Percentiles rank a stretch among this genome's conserved stretches.
Conservation (phyloP, 2,329 filamentous ascomycete species). For the Paraphoma chrysanthemicola region DNA sequence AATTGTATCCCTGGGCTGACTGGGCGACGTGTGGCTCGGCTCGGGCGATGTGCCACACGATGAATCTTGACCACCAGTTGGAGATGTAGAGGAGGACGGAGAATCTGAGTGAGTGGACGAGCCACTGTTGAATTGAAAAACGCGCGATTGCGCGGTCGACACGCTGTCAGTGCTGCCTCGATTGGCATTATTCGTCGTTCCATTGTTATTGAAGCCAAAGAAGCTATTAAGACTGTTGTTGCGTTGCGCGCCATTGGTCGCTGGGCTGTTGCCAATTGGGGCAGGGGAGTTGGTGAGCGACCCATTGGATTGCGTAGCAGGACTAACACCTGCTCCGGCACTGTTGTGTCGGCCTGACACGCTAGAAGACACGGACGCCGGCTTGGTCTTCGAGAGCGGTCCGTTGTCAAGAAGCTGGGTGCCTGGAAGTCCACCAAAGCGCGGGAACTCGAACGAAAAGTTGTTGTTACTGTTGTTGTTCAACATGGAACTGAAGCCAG, state of each 20-base stretch:
- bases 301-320: slow-evolving; percentile 36
- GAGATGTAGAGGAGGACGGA: slow-evolving; percentile 60
- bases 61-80: slow-evolving; percentile 58
- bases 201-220: slow-evolving; percentile 30
- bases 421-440: slow-evolving; percentile 78
- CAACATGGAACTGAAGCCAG: slow-evolving; percentile 54
- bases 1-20: slow-evolving; percentile 68
- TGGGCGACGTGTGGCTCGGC: slow-evolving; percentile 75
- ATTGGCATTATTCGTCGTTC: slow-evolving; percentile 11
- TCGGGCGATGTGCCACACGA: slow-evolving; percentile 81
- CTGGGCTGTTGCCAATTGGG: slow-evolving; percentile 38
- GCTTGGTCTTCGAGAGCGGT: slow-evolving; percentile 45
- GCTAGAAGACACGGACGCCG: slow-evolving; percentile 27
- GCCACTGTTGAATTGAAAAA: slow-evolving; percentile 60
- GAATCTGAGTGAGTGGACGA: slow-evolving; percentile 57
- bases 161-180: slow-evolving; percentile 53
- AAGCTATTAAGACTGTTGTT: slow-evolving; percentile 39
- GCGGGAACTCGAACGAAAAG: slow-evolving; percentile 96
- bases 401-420: slow-evolving; percentile 60
- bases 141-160: slow-evolving; percentile 50
- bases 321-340: slow-evolving; percentile 45
- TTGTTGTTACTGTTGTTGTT: slow-evolving; percentile 72
- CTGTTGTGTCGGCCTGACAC: slow-evolving; percentile 42
- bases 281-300: slow-evolving; percentile 36
- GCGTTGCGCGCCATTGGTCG: slow-evolving; percentile 45